These are phyloP conservation scores for Malassezia brasiliensis DNA, from an alignment of 1,284 basidiomycete genomes.

Conservation along the genomic window DNA sequence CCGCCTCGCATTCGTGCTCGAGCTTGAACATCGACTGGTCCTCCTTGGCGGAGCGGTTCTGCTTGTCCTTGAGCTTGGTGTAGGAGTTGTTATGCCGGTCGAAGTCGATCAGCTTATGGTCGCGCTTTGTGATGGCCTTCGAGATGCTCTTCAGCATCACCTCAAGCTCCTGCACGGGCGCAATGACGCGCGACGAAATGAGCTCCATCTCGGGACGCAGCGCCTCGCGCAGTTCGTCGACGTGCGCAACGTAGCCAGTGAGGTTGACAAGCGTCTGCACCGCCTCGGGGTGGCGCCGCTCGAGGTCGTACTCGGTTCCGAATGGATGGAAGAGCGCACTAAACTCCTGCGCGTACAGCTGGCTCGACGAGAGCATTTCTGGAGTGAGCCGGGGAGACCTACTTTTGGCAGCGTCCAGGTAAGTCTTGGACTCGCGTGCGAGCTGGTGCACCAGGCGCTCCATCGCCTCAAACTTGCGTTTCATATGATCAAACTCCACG, in stretches of 20 bases:
- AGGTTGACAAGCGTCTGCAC: constrained; percentile 71
- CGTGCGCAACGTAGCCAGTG: constrained; percentile 59
- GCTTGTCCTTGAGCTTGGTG: constrained; percentile 91
- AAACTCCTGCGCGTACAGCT: constrained; percentile 67
- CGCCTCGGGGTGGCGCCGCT: constrained; percentile 67
- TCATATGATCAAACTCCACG: constrained; percentile 41
- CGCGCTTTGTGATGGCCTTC: constrained; percentile 89
- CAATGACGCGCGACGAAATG: constrained; percentile 75
- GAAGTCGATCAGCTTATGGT: constrained; percentile 92
- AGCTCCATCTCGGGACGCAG: constrained; percentile 87
- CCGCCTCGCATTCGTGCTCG: constrained; percentile 94
- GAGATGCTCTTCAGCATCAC: constrained; percentile 75
- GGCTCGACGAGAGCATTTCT: constrained; percentile 72
- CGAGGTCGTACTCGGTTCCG: constrained; percentile 65
- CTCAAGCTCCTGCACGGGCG: constrained; percentile 80
- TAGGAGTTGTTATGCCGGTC: constrained; percentile 93
- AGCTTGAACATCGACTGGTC: constrained; percentile 56
- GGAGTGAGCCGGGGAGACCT: constrained; percentile 11
- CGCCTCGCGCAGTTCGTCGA: constrained; percentile 71
- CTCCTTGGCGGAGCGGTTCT: constrained; percentile 52
- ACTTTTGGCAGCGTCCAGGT: constrained; percentile 57
- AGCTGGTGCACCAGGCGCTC: constrained; percentile 79
- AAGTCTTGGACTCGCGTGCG: constrained; percentile 78
- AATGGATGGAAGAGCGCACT: constrained; percentile 54
- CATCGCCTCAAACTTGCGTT: constrained; percentile 60